phyloP scores from a whole-genome alignment of 2,329 filamentous ascomycete species.

The Colletotrichum kahawae region DNA sequence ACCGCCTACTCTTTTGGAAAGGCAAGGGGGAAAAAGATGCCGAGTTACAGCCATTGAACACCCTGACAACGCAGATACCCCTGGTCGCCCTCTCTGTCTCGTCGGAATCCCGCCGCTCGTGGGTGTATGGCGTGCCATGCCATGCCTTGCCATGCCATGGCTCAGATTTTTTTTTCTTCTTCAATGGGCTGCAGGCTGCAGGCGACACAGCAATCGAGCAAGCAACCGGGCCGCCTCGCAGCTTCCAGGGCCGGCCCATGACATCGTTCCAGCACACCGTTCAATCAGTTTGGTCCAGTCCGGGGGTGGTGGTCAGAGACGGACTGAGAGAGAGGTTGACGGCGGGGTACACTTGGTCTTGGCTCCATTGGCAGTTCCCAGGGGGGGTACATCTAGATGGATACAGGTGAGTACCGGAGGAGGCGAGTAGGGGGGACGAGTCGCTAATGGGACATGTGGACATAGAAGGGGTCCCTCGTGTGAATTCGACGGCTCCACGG shows the following conservation, averaged over 20 bases:
- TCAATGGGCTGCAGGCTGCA: background rate
- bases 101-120: background rate
- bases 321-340: background rate
- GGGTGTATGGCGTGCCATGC: background rate
- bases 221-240: background rate
- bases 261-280: slow-evolving; percentile 13
- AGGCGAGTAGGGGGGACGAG: background rate
- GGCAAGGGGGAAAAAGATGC: background rate
- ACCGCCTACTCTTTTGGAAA: slow-evolving; percentile 16
- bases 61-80: background rate
- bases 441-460: background rate
- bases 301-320: slow-evolving; percentile 8
- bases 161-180: background rate
- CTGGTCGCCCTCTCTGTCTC: background rate
- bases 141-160: background rate
- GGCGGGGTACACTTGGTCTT: slow-evolving; percentile 6
- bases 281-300: background rate
- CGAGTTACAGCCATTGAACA: background rate
- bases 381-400: background rate
- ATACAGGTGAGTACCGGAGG: background rate
- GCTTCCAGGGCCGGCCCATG: background rate
- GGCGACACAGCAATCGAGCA: background rate
- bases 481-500: background rate
- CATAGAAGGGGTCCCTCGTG: background rate
- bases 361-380: background rate